Percentiles rank a stretch among this genome's conserved stretches.
Conservation (phyloP, 768 basidiomycete genomes). For the Terana coerulea region DNA sequence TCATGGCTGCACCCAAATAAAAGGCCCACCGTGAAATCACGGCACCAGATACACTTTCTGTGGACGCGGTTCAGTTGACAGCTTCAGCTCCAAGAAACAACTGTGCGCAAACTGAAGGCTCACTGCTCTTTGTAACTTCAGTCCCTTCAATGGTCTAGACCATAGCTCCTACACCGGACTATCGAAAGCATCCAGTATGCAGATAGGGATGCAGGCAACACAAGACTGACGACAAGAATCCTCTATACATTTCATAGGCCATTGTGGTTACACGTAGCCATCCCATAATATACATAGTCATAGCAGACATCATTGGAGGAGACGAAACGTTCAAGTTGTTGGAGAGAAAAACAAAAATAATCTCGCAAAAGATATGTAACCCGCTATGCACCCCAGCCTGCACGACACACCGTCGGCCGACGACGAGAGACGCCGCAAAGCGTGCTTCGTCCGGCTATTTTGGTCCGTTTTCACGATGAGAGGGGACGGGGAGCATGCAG, state of each 20-base stretch:
- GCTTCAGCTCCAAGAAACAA: no score
- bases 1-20: no score
- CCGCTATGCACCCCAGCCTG: conserved; percentile 4
- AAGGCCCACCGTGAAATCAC: no score
- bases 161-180: no score
- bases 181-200: no score
- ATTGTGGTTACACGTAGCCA: conserved; percentile 11
- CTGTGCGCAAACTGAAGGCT: no score
- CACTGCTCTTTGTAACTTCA: no score
- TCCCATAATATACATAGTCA: conserved; percentile 16
- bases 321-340: conserved; percentile 8
- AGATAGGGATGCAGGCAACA: background rate
- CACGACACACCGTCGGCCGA: background rate
- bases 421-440: no score
- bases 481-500: background rate
- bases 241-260: conserved; percentile 16
- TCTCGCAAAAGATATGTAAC: conserved; percentile 6
- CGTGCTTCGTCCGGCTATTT: no score
- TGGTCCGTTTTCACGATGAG: background rate
- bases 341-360: conserved; percentile 8
- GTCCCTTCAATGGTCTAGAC: no score
- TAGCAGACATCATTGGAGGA: conserved; percentile 13
- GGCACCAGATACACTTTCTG: no score
- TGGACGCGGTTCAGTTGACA: no score
- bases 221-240: background rate